A percentile compares a stretch with the other conserved stretches of the same genome.
Conservation (phyloP, 768 basidiomycete species). For the Tricholoma sp. region DNA sequence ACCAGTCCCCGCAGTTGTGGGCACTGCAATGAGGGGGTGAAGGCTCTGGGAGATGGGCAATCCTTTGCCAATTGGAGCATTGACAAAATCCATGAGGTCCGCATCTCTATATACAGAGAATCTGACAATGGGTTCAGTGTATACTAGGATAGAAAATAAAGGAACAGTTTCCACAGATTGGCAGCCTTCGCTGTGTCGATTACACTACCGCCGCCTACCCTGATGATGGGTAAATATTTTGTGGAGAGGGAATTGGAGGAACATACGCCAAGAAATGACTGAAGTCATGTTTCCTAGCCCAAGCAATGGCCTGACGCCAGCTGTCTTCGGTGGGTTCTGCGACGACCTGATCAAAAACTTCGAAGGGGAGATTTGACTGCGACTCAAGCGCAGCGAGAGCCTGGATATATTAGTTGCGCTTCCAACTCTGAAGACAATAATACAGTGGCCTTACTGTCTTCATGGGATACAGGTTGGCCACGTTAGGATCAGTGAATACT, state of each 20-base stretch:
- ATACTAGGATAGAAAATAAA: neutral
- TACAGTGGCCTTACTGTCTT: slow-evolving; percentile 50
- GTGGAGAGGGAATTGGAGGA: neutral
- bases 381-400: slow-evolving; percentile 75
- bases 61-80: slow-evolving; percentile 93
- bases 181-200: slow-evolving; percentile 97
- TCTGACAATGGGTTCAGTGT: slow-evolving; percentile 29
- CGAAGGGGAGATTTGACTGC: slow-evolving; percentile 70
- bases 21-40: slow-evolving; percentile 81
- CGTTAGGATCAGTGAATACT: slow-evolving; percentile 87
- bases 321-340: slow-evolving; percentile 92
- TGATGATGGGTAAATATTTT: slow-evolving; percentile 21
- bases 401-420: slow-evolving; percentile 30
- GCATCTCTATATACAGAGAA: slow-evolving; percentile 90
- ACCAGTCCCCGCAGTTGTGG: slow-evolving; percentile 77
- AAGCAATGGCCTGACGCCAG: slow-evolving; percentile 83
- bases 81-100: slow-evolving; percentile 94
- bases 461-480: slow-evolving; percentile 79
- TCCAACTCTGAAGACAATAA: neutral
- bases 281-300: slow-evolving; percentile 82
- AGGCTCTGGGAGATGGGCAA: slow-evolving; percentile 71
- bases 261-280: slow-evolving; percentile 89
- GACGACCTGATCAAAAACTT: slow-evolving; percentile 75
- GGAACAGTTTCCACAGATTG: slow-evolving; percentile 56
- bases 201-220: slow-evolving; percentile 89